phyloP scores from a whole-genome alignment of 148 eudicot species.

The Cornus kousa region DNA sequence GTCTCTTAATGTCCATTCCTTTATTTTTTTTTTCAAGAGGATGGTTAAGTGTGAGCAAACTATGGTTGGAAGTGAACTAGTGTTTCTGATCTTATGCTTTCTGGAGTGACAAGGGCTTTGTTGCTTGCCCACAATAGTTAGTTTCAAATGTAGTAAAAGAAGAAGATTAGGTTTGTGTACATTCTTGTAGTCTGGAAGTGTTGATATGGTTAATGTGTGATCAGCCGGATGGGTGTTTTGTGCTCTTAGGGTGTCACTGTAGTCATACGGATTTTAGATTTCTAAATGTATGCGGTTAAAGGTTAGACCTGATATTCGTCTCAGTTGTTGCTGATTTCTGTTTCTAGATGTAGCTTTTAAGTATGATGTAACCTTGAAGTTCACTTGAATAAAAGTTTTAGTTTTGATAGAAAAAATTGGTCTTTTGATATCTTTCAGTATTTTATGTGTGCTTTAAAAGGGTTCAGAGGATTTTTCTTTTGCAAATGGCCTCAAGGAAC shows the following conservation, averaged over 20 bases:
- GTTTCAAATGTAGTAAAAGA: neutral
- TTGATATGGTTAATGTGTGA: neutral
- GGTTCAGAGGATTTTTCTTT: too few relatives aligned
- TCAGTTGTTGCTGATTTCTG: neutral
- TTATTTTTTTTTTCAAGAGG: slow-evolving; percentile 36
- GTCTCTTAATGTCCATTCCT: slow-evolving; percentile 17
- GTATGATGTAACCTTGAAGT: neutral
- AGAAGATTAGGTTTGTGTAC: slow-evolving; percentile 9
- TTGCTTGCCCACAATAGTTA: neutral
- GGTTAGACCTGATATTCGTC: neutral
- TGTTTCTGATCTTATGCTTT: neutral
- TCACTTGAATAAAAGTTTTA: neutral
- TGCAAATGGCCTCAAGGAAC: neutral
- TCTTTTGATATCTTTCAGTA: neutral
- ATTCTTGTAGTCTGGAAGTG: neutral
- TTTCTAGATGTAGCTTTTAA: neutral
- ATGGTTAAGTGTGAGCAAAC: slow-evolving; percentile 19
- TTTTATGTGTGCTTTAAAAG: too few relatives aligned
- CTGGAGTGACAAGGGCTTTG: neutral
- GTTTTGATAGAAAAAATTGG: neutral
- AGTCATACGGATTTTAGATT: neutral
- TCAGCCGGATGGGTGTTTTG: neutral
- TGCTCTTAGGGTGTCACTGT: neutral
- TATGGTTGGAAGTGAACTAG: neutral
- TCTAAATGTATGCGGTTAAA: neutral